A percentile compares a stretch with the other conserved stretches of the same genome.
These are phyloP conservation scores for Ganoderma lingzhi DNA, from an alignment of 1,284 basidiomycete genomes.

Conservation along the genomic window DNA sequence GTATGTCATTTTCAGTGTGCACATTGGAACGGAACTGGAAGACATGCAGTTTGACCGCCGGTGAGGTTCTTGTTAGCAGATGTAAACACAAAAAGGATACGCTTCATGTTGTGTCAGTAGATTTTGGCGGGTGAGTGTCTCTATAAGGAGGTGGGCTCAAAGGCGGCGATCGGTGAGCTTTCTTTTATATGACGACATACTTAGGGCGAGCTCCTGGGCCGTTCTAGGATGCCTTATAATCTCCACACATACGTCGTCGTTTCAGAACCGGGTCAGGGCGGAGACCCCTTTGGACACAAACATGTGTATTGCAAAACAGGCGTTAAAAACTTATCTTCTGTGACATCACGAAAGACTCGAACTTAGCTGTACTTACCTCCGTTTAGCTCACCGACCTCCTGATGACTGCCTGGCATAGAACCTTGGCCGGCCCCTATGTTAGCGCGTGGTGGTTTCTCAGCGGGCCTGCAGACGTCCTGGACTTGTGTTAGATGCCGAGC, in stretches of 20 bases:
- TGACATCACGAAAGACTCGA: too few relatives aligned
- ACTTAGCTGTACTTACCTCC: not conserved
- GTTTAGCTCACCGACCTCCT: too few relatives aligned
- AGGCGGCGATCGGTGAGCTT: not conserved
- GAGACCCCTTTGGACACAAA: not conserved
- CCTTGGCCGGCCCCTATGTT: not conserved
- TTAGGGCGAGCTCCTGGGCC: not conserved
- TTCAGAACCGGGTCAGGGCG: not conserved
- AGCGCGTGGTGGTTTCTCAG: conserved; percentile 1
- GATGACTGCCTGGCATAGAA: not conserved
- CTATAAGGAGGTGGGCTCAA: not conserved
- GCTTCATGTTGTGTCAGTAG: conserved; percentile 38
- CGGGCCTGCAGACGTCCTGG: not conserved
- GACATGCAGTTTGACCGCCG: conserved; percentile 60
- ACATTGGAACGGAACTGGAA: not conserved
- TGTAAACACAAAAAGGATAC: conserved; percentile 80
- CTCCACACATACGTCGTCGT: not conserved
- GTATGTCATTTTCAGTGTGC: not conserved
- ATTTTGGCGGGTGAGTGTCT: not conserved
- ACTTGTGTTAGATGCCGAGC: not conserved
- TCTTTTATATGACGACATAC: conserved; percentile 5
- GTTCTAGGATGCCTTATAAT: not conserved
- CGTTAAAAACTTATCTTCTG: too few relatives aligned
- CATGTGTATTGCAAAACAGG: not conserved
- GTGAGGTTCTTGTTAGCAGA: conserved; percentile 70